Base-by-base conservation (phyloP, 768 basidiomycete species). In the Rhodotorula kratochvilovae region DNA sequence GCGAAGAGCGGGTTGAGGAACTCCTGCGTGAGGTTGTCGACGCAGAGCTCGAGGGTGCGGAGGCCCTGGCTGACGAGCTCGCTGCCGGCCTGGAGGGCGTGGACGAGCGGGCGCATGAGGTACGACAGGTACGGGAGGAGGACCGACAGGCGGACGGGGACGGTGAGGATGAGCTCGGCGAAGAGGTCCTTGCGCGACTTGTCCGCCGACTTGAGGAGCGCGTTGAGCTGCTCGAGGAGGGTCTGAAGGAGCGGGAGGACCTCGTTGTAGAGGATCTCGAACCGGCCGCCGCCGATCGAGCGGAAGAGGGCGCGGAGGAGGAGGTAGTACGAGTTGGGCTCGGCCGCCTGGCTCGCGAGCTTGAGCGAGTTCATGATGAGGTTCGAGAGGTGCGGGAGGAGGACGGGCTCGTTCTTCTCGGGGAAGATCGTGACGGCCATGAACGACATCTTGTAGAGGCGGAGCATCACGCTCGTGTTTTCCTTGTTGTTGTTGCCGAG, bases 21-120 rank as follows among this genome's bases (percentile, higher is more conserved):
- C 81, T 98, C 96, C 4, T 92, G 92, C 0, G 92, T 96, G 36
- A 99, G 85, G 79, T 98, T 99, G 82, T 99, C 96, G 77, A 98
- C 95, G 81, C 95, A 98, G n/a, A 99, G 84, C 80, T 99, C 96
- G 68, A 99, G 86, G 0, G 96, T 99, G 12, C 96, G 87, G 35
- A 99, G 83, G 56, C 96, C 96, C 82, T 99, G 96, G 33, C 92
- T 89, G 64, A 97, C 90, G 57, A 96, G 86, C 64, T 99, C 96
- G 12, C 88, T 86, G 50, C 86, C 87, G 48, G 93, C 93, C 61
- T 89, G 87, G 62, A 99, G 82, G 15, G 96, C 93, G 61, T 94
- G 84, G 5, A 94, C 92, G 39, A 99, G 84, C 1, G 96, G 96
- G 75, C 92, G 90, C 94, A 98, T 97, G 67, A 99, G 85, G 78